Conservation (phyloP, 1,284 basidiomycete species). For the Moesziomyces sp. region DNA sequence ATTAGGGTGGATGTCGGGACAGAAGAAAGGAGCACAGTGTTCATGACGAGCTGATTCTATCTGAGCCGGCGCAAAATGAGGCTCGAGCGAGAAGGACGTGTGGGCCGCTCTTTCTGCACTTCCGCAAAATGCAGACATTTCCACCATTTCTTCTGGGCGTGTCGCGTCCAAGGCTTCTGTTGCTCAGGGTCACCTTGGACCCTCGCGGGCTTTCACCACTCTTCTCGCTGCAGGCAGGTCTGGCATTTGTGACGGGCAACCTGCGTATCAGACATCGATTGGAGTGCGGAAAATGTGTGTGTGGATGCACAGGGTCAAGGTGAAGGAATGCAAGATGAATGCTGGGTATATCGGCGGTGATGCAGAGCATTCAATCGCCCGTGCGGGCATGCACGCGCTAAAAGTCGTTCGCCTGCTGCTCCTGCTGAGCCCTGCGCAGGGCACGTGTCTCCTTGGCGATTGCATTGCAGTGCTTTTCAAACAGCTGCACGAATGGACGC, state of each 20-base stretch:
- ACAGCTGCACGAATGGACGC: slow-evolving; percentile 87
- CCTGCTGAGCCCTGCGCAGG: slow-evolving; percentile 30
- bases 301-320: background rate
- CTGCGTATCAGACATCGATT: background rate
- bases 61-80: slow-evolving; percentile 1
- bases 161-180: too few species aligned
- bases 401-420: slow-evolving; percentile 43
- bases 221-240: too few species aligned
- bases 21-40: background rate
- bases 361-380: background rate
- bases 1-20: background rate
- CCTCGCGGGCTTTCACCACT: too few species aligned
- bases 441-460: slow-evolving; percentile 43
- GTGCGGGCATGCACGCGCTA: background rate
- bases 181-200: too few species aligned
- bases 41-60: background rate
- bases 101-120: too few species aligned
- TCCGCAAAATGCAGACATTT: too few species aligned
- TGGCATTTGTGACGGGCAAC: too few species aligned
- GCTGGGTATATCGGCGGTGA: slow-evolving; percentile 9
- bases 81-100: background rate
- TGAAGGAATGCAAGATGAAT: background rate
- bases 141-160: too few species aligned
- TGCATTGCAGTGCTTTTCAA: slow-evolving; percentile 77
- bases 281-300: background rate